Evolutionary conservation across 371 early-diverging fungal species (phyloP).

Genomic region (Fennellomyces sp.): DNA sequence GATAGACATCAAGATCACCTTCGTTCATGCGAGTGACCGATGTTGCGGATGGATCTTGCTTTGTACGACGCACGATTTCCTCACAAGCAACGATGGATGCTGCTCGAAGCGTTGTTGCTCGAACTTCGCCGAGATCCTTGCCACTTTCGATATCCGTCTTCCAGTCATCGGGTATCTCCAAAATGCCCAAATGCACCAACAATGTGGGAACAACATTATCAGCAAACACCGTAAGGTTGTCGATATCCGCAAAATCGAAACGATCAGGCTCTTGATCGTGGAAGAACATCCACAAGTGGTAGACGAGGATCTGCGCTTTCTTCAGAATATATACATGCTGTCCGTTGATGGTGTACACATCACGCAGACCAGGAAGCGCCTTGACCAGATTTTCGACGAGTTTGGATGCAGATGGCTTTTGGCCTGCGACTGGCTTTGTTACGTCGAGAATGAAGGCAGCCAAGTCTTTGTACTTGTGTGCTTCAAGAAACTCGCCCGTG

Average conservation of each 20-base stretch:
- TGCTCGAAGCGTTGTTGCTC: constrained; percentile 66
- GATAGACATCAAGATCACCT: constrained; percentile 66
- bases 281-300: constrained; percentile 49
- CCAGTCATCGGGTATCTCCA: constrained; percentile 57
- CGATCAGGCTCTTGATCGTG: constrained; percentile 42
- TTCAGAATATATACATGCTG: constrained; percentile 64
- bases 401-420: constrained; percentile 46
- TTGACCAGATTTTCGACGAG: constrained; percentile 58
- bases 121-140: constrained; percentile 51
- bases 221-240: constrained; percentile 67
- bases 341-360: constrained; percentile 52
- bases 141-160: constrained; percentile 49
- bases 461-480: constrained; percentile 61
- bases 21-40: constrained; percentile 38
- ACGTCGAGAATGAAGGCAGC: constrained; percentile 73
- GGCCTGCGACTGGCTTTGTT: constrained; percentile 40
- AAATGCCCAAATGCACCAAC: constrained; percentile 55
- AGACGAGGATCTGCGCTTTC: constrained; percentile 71
- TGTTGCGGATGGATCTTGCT: constrained; percentile 11
- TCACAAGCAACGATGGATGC: constrained; percentile 73
- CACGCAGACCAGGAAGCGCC: constrained; percentile 73
- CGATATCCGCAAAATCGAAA: constrained; percentile 70
- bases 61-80: constrained; percentile 48
- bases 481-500: constrained; percentile 64
- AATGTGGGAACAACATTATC: constrained; percentile 80